Conservation (phyloP, 2,329 filamentous ascomycete genomes). For the Leptodontidium sp. region DNA sequence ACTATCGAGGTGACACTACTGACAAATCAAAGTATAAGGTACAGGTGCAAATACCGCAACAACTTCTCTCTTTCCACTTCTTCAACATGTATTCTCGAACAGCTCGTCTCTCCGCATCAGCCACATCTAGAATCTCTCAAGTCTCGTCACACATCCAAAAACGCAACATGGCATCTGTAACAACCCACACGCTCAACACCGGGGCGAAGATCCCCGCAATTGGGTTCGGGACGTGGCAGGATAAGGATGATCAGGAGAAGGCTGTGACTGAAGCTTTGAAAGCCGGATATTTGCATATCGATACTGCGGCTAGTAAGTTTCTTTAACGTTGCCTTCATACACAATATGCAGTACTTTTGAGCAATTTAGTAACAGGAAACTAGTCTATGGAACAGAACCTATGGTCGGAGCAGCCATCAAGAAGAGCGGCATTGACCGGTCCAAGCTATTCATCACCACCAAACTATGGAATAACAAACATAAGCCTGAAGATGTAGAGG, state of each 20-base stretch:
- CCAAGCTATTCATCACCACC: conserved; percentile 59
- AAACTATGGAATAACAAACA: conserved; percentile 66
- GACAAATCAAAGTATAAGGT: neutral
- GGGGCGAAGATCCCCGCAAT: conserved; percentile 52
- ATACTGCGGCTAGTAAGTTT: conserved; percentile 52
- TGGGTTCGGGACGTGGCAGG: conserved; percentile 53
- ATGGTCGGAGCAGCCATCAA: conserved; percentile 55
- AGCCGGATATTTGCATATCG: conserved; percentile 50
- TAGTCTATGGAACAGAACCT: conserved; percentile 53
- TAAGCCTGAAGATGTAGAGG: conserved; percentile 46
- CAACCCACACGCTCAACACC: conserved; percentile 52
- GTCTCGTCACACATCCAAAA: conserved; percentile 35
- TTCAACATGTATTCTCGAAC: conserved; percentile 35
- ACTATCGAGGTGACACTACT: neutral
- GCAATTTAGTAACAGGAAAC: neutral
- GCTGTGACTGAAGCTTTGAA: conserved; percentile 57
- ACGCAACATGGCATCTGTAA: conserved; percentile 37
- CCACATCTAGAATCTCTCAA: conserved; percentile 33
- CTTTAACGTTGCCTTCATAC: conserved; percentile 15
- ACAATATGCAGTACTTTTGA: neutral
- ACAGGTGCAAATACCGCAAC: neutral
- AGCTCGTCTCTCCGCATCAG: conserved; percentile 23
- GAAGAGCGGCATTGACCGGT: conserved; percentile 50
- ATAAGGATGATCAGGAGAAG: conserved; percentile 52
- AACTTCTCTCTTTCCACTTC: conserved; percentile 7